phyloP scores from a whole-genome alignment of 129 eudicot genomes.

The Cynara cardunculus region DNA sequence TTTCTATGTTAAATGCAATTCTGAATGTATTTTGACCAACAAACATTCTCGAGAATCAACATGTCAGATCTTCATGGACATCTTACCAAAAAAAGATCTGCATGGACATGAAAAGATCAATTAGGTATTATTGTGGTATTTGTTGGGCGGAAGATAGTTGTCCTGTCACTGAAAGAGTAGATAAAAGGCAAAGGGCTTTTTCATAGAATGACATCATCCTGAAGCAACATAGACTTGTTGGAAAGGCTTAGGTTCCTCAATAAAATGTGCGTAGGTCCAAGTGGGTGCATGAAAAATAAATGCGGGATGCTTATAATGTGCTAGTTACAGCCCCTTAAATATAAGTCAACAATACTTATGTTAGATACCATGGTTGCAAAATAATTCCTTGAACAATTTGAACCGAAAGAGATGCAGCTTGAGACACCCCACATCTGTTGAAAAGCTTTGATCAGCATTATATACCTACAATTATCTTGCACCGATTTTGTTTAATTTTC shows the following conservation, averaged over 20 bases:
- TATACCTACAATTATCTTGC: neutral
- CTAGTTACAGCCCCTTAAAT: neutral
- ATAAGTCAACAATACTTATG: neutral
- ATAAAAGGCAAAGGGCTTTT: no score
- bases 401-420: neutral
- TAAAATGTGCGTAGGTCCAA: neutral
- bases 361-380: neutral
- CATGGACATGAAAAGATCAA: neutral
- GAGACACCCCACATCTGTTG: neutral
- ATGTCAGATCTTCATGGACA: neutral
- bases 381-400: neutral
- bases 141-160: no score
- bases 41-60: neutral
- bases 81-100: no score
- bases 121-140: no score
- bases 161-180: no score
- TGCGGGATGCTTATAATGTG: neutral
- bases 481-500: neutral
- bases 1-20: neutral
- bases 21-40: neutral
- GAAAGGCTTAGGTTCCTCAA: no score
- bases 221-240: no score
- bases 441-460: neutral
- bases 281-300: neutral
- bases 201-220: no score